These are phyloP conservation scores for Prunus fruticosa DNA, from an alignment of 306 rosid species.

Conservation along the genomic window DNA sequence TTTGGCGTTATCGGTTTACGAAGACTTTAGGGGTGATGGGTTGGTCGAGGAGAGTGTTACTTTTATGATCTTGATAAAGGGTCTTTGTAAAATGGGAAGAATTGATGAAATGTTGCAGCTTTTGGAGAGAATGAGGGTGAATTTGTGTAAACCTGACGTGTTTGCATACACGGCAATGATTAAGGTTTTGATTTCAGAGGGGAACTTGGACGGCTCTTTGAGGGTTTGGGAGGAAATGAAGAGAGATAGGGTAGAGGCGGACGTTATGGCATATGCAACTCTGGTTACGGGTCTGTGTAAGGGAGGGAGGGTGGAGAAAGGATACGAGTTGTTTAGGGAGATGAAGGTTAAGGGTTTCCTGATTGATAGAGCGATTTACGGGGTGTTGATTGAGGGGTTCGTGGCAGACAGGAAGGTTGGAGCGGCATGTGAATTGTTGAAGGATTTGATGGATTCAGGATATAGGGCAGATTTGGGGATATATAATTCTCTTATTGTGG, in stretches of 20 bases:
- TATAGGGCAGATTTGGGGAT: conserved; percentile 74
- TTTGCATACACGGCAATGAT: conserved; percentile 80
- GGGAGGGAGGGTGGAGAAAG: conserved; percentile 60
- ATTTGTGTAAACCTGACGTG: conserved; percentile 74
- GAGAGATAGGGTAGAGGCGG: conserved; percentile 52
- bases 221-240: conserved; percentile 85
- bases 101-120: too few relatives aligned
- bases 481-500: conserved; percentile 67
- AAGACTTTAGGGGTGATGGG: too few relatives aligned
- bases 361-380: conserved; percentile 75
- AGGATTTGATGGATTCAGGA: conserved; percentile 69
- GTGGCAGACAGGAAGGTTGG: conserved; percentile 55
- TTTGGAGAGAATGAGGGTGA: conserved; percentile 61
- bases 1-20: too few relatives aligned
- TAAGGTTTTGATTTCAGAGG: conserved; percentile 45
- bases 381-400: conserved; percentile 61
- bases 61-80: too few relatives aligned
- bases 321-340: conserved; percentile 64
- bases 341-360: conserved; percentile 70
- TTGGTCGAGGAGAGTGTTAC: too few relatives aligned
- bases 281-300: conserved; percentile 53
- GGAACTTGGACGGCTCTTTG: conserved; percentile 63
- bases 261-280: conserved; percentile 76
- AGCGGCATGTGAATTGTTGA: conserved; percentile 62
- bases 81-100: too few relatives aligned